phyloP scores from a whole-genome alignment of 2,329 filamentous ascomycete species.

The Fusarium torreyae region DNA sequence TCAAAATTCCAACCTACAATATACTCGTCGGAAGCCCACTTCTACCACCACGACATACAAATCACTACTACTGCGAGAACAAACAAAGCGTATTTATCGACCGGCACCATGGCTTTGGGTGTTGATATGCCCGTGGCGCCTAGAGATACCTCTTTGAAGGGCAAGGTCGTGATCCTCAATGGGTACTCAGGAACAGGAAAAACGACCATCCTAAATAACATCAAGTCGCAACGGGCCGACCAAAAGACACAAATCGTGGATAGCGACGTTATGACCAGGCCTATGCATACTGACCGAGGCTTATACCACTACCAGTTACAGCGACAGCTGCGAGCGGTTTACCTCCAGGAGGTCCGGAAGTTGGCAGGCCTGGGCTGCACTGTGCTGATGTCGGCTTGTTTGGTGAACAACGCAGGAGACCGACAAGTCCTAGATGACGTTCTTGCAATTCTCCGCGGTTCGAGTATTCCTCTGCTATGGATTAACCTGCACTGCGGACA shows the following conservation, averaged over 20 bases:
- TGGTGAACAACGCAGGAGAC: conserved; percentile 5
- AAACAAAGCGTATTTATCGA: not conserved
- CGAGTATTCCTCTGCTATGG: conserved; percentile 20
- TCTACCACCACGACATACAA: not conserved
- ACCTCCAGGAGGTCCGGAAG: conserved; percentile 27
- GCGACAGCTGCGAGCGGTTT: conserved; percentile 18
- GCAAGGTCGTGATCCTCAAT: conserved; percentile 35
- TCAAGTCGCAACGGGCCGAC: not conserved
- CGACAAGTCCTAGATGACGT: conserved; percentile 15
- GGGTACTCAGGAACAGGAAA: conserved; percentile 15
- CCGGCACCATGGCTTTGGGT: not conserved
- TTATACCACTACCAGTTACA: conserved; percentile 6
- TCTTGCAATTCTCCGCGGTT: conserved; percentile 9
- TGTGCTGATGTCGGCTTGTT: conserved; percentile 25
- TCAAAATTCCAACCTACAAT: not conserved
- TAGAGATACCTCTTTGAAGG: not conserved
- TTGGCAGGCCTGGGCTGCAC: conserved; percentile 8
- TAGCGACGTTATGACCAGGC: conserved; percentile 22
- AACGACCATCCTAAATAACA: conserved; percentile 2
- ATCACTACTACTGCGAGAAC: not conserved
- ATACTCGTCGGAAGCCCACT: not conserved
- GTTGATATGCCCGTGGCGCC: not conserved
- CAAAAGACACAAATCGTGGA: conserved; percentile 14
- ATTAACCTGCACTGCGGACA: conserved; percentile 19
- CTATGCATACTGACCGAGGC: conserved; percentile 1